A percentile compares a stretch with the other conserved stretches of the same genome.
Conservation (phyloP, 306 rosid species). For the Vigna reflexopilosa region DNA sequence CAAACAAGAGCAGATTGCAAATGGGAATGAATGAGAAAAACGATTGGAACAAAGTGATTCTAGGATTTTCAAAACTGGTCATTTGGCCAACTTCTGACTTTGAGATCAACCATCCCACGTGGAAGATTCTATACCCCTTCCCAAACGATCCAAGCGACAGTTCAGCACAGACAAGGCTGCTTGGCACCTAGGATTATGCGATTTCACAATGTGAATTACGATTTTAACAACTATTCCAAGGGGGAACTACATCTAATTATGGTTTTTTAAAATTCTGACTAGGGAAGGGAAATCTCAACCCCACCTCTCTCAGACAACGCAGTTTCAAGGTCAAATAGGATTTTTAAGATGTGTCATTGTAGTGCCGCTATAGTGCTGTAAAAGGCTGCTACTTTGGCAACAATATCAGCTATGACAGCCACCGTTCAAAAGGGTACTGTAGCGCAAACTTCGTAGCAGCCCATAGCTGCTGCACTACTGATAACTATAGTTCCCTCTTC, state of each 20-base stretch:
- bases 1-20: background rate
- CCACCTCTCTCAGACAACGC: background rate
- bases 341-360: background rate
- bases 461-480: background rate
- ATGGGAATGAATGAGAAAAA: background rate
- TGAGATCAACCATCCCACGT: background rate
- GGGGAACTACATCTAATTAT: background rate
- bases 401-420: background rate
- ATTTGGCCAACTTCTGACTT: background rate
- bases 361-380: background rate
- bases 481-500: slow-evolving; percentile 21
- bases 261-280: no score
- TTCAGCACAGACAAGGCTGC: background rate
- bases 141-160: background rate
- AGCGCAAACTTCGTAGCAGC: background rate
- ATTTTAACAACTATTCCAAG: background rate
- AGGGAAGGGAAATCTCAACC: background rate
- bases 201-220: background rate
- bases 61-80: background rate
- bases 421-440: background rate
- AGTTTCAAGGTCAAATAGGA: background rate
- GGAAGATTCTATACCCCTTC: background rate
- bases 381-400: background rate
- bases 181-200: background rate
- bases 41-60: background rate